Evolutionary conservation across 345 rosid species (phyloP).

Genomic region (Streptanthus diversifolius): DNA sequence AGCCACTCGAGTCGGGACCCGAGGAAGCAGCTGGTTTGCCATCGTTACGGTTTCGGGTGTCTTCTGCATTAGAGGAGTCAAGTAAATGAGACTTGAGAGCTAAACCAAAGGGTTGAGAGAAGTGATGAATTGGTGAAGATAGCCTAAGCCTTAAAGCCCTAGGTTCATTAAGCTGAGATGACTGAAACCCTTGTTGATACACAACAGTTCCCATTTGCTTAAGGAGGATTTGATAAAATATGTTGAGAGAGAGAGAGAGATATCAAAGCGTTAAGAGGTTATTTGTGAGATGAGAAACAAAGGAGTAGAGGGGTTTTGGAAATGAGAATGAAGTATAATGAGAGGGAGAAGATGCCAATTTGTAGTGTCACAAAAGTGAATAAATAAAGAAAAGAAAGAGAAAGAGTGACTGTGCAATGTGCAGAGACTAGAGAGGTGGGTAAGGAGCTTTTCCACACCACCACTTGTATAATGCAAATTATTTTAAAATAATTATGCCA

Average conservation of each 20-base stretch:
- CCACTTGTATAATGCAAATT: constrained; percentile 33
- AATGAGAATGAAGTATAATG: constrained; percentile 37
- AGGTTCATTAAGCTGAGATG: constrained; percentile 54
- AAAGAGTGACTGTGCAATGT: constrained; percentile 32
- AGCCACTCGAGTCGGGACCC: constrained; percentile 37
- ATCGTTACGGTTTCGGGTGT: constrained; percentile 4
- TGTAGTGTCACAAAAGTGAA: constrained; percentile 38
- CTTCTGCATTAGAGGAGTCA: constrained; percentile 35
- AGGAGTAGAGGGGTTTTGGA: constrained; percentile 29
- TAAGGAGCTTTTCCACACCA: constrained; percentile 35
- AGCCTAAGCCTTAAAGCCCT: constrained; percentile 57
- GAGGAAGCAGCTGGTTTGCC: constrained; percentile 18
- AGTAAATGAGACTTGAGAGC: constrained; percentile 38
- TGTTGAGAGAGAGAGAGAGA: constrained; percentile 29
- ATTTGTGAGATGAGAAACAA: constrained; percentile 9
- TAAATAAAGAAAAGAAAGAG: constrained; percentile 20
- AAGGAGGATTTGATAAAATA: neutral
- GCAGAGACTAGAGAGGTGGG: constrained; percentile 35
- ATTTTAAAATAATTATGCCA: neutral
- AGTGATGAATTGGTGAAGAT: constrained; percentile 44
- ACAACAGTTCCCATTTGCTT: constrained; percentile 61
- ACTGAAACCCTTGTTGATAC: constrained; percentile 57
- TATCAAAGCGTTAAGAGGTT: constrained; percentile 6
- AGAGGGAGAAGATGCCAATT: constrained; percentile 35
- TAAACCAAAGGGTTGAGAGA: constrained; percentile 41